These are phyloP conservation scores for Sambucus nigra DNA, from an alignment of 129 eudicot genomes.

Conservation along the genomic window DNA sequence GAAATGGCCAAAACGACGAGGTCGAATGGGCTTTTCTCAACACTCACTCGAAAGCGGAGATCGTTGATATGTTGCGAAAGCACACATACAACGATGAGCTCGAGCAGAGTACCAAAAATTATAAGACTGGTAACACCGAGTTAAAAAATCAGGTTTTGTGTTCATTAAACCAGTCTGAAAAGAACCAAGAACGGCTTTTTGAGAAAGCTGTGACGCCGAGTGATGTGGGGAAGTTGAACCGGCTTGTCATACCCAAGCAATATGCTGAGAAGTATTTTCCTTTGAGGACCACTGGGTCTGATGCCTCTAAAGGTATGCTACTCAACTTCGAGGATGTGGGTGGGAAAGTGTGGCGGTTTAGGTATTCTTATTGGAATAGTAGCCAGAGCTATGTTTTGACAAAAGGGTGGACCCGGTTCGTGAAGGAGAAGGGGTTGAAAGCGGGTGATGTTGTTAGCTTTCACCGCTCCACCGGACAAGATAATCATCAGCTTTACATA, in stretches of 20 bases:
- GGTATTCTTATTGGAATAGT: conserved; percentile 86
- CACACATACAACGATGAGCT: conserved; percentile 84
- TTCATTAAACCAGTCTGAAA: conserved; percentile 10
- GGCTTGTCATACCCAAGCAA: conserved; percentile 86
- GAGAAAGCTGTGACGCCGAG: conserved; percentile 77
- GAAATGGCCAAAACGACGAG: conserved; percentile 18
- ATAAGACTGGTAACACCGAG: conserved; percentile 3
- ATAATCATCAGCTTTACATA: conserved; percentile 66
- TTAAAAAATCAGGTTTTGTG: conserved; percentile 1
- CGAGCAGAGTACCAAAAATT: conserved; percentile 47
- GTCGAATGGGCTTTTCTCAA: conserved; percentile 41
- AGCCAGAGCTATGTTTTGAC: conserved; percentile 87
- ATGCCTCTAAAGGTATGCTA: conserved; percentile 61
- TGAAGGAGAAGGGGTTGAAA: conserved; percentile 64
- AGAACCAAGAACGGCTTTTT: conserved; percentile 43
- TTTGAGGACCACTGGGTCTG: conserved; percentile 33
- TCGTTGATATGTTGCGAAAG: conserved; percentile 82
- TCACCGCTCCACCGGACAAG: conserved; percentile 51
- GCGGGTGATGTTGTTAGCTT: conserved; percentile 82
- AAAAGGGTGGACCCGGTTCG: conserved; percentile 94
- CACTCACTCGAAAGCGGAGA: conserved; percentile 67
- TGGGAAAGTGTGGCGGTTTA: conserved; percentile 82
- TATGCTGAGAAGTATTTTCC: conserved; percentile 93
- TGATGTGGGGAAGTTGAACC: conserved; percentile 82
- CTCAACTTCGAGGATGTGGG: conserved; percentile 64